Evolutionary conservation across 306 rosid genomes (phyloP).

Genomic region (Argentina anserina): DNA sequence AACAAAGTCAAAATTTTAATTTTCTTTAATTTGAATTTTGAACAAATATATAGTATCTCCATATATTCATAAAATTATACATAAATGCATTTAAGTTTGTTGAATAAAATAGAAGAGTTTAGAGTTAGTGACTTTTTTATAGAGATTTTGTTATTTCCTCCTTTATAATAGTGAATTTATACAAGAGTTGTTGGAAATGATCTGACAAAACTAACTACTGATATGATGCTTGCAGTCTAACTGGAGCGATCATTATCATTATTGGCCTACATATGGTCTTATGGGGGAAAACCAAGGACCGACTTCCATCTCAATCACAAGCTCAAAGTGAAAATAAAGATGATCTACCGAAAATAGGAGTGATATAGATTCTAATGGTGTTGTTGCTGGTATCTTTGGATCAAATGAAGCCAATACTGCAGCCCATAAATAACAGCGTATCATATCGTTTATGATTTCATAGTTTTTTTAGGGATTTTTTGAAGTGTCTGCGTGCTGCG

Average conservation of each 20-base stretch:
- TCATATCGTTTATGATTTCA: neutral
- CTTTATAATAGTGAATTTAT: no score
- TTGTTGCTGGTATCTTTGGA: neutral
- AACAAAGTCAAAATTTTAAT: no score
- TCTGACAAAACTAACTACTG: neutral
- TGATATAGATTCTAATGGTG: neutral
- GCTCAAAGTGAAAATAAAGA: neutral
- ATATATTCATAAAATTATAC: no score
- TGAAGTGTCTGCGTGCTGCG: neutral
- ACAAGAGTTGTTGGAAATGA: no score
- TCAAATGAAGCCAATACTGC: neutral
- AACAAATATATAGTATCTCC: no score
- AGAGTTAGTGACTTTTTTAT: no score
- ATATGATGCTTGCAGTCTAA: constrained; percentile 15
- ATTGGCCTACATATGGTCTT: constrained; percentile 30
- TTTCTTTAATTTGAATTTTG: no score
- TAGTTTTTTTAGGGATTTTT: neutral
- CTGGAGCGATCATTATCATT: constrained; percentile 30
- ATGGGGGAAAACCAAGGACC: constrained; percentile 40
- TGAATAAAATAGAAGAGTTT: no score
- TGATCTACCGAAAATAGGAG: neutral
- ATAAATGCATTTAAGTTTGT: no score
- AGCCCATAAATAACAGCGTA: neutral
- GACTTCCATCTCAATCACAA: constrained; percentile 5
- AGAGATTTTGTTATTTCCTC: no score